A percentile compares a stretch with the other conserved stretches of the same genome.
These are phyloP conservation scores for Cercospora janseana DNA, from an alignment of 2,329 filamentous ascomycete species.

Conservation along the genomic window DNA sequence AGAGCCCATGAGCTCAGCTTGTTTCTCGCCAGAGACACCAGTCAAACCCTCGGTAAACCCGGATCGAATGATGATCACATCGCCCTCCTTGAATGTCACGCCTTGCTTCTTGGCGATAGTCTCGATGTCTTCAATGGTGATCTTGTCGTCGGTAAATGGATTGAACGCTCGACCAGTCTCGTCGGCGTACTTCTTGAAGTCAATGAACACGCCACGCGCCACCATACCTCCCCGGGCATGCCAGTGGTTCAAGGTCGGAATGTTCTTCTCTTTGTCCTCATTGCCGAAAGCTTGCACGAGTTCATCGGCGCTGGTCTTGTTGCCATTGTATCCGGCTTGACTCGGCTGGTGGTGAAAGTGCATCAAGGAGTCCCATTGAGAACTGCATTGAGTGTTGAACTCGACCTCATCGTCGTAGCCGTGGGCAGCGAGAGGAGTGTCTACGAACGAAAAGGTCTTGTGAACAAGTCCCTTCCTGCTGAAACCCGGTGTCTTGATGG, in stretches of 20 bases:
- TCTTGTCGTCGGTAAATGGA: slow-evolving; percentile 49
- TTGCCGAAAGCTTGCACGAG: slow-evolving; percentile 32
- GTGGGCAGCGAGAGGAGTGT: slow-evolving; percentile 39
- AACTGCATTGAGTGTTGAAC: slow-evolving; percentile 49
- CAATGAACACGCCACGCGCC: slow-evolving; percentile 57
- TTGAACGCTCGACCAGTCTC: slow-evolving; percentile 57
- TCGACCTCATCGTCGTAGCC: slow-evolving; percentile 48
- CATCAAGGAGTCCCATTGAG: slow-evolving; percentile 50
- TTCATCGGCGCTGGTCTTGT: slow-evolving; percentile 35
- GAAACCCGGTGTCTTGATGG: slow-evolving; percentile 41
- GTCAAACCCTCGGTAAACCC: slow-evolving; percentile 52
- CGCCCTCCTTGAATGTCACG: slow-evolving; percentile 49
- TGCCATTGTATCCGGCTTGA: slow-evolving; percentile 53
- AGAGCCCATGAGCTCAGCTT: slow-evolving; percentile 44
- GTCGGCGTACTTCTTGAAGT: slow-evolving; percentile 58
- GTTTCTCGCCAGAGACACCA: slow-evolving; percentile 39
- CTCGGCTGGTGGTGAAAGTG: slow-evolving; percentile 43
- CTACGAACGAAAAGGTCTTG: slow-evolving; percentile 36
- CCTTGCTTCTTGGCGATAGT: slow-evolving; percentile 47
- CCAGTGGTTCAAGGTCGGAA: slow-evolving; percentile 47
- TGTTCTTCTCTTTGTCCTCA: slow-evolving; percentile 29
- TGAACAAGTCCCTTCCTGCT: slow-evolving; percentile 38
- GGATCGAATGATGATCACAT: slow-evolving; percentile 58
- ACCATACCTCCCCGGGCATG: slow-evolving; percentile 53
- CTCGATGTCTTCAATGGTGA: slow-evolving; percentile 47